Percentiles rank a stretch among this genome's conserved stretches.
These are phyloP conservation scores for Mycosphaerella sp. DNA, from an alignment of 2,329 filamentous ascomycete genomes.

Conservation along the genomic window DNA sequence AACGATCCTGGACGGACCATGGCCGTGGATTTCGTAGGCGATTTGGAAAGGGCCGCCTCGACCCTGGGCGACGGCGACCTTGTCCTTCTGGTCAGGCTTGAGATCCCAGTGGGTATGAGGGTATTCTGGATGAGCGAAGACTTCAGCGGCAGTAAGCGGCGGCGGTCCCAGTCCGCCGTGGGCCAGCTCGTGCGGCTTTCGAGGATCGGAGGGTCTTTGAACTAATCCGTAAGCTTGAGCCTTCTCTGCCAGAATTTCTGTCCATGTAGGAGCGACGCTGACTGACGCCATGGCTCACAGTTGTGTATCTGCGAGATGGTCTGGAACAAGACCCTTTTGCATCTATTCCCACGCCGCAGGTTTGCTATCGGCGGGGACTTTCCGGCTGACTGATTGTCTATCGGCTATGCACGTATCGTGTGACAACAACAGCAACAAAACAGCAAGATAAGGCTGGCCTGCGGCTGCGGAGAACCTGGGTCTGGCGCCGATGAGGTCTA, in stretches of 20 bases:
- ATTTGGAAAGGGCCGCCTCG: conserved; percentile 72
- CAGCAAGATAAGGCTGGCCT: background rate
- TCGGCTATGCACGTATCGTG: background rate
- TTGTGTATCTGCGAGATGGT: background rate
- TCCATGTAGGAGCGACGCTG: conserved; percentile 12
- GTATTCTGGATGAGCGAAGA: conserved; percentile 61
- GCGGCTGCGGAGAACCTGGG: conserved; percentile 4
- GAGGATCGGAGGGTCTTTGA: conserved; percentile 13
- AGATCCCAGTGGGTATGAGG: conserved; percentile 63
- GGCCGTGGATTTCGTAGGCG: conserved; percentile 73
- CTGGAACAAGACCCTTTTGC: background rate
- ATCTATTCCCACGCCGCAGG: conserved; percentile 2
- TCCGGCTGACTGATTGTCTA: background rate
- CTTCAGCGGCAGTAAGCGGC: conserved; percentile 51
- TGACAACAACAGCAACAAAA: conserved; percentile 2
- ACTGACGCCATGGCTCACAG: conserved; percentile 13
- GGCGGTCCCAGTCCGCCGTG: conserved; percentile 17
- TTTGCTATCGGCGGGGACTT: conserved; percentile 1
- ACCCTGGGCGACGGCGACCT: conserved; percentile 57
- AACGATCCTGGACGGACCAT: conserved; percentile 64
- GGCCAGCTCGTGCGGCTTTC: conserved; percentile 18
- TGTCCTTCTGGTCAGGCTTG: conserved; percentile 57
- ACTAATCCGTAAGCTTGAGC: conserved; percentile 15
- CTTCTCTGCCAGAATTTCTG: conserved; percentile 13
- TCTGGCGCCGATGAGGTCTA: background rate